Conservation (phyloP, 495 filamentous ascomycete species). For the Daldinia caldariorum region DNA sequence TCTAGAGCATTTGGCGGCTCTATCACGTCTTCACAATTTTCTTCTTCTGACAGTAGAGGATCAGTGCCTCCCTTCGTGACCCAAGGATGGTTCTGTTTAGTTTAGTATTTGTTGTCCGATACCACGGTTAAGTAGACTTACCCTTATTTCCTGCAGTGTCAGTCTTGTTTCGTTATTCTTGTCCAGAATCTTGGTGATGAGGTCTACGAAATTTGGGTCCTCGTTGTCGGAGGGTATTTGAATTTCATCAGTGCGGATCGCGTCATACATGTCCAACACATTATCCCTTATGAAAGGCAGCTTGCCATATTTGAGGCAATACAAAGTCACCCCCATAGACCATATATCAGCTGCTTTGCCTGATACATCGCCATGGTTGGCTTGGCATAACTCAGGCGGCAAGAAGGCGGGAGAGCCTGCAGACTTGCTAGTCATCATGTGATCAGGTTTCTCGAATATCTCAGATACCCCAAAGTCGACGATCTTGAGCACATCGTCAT, state of each 20-base stretch:
- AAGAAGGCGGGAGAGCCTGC: slow-evolving; percentile 96
- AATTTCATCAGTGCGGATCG: slow-evolving; percentile 74
- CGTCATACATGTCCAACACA: slow-evolving; percentile 87
- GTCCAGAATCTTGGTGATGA: slow-evolving; percentile 74
- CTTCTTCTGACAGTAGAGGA: slow-evolving; percentile 79
- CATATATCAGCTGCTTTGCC: slow-evolving; percentile 94
- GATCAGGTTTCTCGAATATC: slow-evolving; percentile 90
- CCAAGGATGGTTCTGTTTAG: slow-evolving; percentile 85
- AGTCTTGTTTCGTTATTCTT: slow-evolving; percentile 84
- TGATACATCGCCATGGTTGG: slow-evolving; percentile 86
- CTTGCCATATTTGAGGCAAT: slow-evolving; percentile 87
- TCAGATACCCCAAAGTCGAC: slow-evolving; percentile 99
- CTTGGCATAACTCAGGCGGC: slow-evolving; percentile 90
- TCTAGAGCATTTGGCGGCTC: slow-evolving; percentile 87
- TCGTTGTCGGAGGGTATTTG: slow-evolving; percentile 64
- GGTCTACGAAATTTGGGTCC: slow-evolving; percentile 69
- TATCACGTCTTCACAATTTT: slow-evolving; percentile 85
- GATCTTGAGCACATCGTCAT: slow-evolving; percentile 92
- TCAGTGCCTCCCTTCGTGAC: slow-evolving; percentile 86
- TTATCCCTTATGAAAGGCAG: slow-evolving; percentile 83
- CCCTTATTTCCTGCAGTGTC: slow-evolving; percentile 80
- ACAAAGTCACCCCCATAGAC: slow-evolving; percentile 98
- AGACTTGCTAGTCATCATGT: slow-evolving; percentile 94
- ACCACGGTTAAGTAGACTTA: slow-evolving; percentile 53
- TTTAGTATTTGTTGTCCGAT: slow-evolving; percentile 16